These are phyloP conservation scores for Yamadazyma sp. DNA, from an alignment of 1,139 yeast genomes.

Conservation along the genomic window DNA sequence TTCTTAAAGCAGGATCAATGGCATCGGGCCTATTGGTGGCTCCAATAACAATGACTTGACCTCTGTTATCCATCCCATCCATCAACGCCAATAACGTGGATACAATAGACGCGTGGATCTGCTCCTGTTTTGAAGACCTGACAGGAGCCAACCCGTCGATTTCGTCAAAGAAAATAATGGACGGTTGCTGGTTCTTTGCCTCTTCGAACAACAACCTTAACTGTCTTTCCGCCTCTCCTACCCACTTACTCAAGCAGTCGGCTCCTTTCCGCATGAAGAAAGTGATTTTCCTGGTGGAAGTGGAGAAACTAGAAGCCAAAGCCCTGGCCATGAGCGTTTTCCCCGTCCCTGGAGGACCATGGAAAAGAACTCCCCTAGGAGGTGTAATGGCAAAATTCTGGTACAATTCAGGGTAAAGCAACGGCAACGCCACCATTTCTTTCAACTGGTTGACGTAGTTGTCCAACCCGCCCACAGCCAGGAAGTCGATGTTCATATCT, in stretches of 20 bases:
- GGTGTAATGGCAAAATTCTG: conserved; percentile 91
- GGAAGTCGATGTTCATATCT: conserved; percentile 88
- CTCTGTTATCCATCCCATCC: conserved; percentile 99
- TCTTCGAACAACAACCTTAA: conserved; percentile 87
- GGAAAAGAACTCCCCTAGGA: conserved; percentile 96
- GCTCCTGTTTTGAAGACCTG: conserved; percentile 94
- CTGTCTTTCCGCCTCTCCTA: conserved; percentile 98
- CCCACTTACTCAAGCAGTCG: conserved; percentile 97
- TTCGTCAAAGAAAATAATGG: conserved; percentile 94
- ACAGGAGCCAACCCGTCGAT: conserved; percentile 98
- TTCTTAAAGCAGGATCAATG: conserved; percentile 92
- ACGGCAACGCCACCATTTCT: conserved; percentile 95
- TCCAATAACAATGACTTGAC: conserved; percentile 96
- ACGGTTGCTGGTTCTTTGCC: conserved; percentile 94
- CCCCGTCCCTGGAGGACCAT: conserved; percentile 99
- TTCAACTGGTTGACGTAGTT: conserved; percentile 87
- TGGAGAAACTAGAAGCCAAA: conserved; percentile 89
- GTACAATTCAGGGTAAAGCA: conserved; percentile 90
- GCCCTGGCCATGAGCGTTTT: conserved; percentile 98
- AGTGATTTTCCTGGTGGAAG: conserved; percentile 79
- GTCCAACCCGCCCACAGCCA: conserved; percentile 90
- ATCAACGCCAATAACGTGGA: conserved; percentile 90
- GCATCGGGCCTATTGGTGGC: conserved; percentile 98
- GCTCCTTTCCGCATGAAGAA: conserved; percentile 99
- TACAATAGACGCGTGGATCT: conserved; percentile 95